Percentiles rank a stretch among this genome's conserved stretches.
These are phyloP conservation scores for Candida railenensis DNA, from an alignment of 805 yeast species.

Conservation along the genomic window DNA sequence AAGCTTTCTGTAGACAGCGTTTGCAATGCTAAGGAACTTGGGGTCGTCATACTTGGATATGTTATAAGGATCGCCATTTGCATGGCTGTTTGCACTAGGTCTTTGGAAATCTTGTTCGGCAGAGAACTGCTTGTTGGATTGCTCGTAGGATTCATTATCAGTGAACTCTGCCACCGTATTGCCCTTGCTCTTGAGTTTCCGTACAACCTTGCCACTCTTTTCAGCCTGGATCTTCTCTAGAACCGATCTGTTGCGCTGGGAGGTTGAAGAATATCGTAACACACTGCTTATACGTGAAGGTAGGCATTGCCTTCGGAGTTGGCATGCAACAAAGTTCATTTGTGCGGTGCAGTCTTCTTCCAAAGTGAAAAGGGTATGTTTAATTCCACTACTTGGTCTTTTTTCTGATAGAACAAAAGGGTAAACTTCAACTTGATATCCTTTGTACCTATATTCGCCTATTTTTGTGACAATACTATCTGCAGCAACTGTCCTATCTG, in stretches of 20 bases:
- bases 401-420: too few species aligned
- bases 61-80: background rate
- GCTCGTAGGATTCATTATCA: constrained; percentile 3
- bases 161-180: constrained; percentile 1
- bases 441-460: too few species aligned
- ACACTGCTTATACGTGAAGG: background rate
- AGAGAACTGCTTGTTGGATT: background rate
- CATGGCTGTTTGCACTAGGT: background rate
- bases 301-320: background rate
- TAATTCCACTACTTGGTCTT: too few species aligned
- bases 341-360: too few species aligned
- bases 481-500: too few species aligned
- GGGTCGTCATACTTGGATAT: constrained; percentile 3
- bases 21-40: constrained; percentile 1
- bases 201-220: background rate
- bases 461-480: too few species aligned
- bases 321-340: background rate
- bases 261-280: background rate
- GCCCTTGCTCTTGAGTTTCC: background rate
- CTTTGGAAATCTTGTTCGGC: background rate
- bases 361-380: too few species aligned
- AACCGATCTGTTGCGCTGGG: background rate
- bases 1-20: constrained; percentile 17
- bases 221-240: background rate
- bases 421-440: too few species aligned